Percentiles rank a stretch among this genome's conserved stretches.
Conservation (phyloP, 208 protist species). For the Entamoeba dispar region DNA sequence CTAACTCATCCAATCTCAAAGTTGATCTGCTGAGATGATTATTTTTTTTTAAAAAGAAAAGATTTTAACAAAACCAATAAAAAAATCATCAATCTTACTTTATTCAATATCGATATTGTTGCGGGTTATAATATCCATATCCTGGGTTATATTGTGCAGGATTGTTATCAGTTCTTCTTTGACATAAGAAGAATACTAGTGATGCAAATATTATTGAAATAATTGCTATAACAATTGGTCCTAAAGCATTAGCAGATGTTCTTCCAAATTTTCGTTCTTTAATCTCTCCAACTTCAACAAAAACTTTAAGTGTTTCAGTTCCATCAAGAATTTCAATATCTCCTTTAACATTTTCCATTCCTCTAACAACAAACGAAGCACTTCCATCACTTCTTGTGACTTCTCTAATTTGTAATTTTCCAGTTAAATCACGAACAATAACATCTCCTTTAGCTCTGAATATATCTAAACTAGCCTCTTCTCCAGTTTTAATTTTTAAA, state of each 20-base stretch:
- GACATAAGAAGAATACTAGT: not conserved
- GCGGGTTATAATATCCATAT: not conserved
- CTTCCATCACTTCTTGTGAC: not conserved
- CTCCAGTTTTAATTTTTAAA: not conserved
- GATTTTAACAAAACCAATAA: no score
- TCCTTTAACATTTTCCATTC: not conserved
- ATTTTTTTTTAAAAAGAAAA: no score
- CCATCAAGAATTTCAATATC: not conserved
- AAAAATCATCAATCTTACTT: no score
- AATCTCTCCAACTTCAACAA: not conserved
- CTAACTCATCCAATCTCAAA: no score
- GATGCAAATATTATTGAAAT: not conserved
- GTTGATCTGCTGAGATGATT: no score
- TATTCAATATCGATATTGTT: not conserved
- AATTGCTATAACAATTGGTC: not conserved
- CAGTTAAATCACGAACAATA: not conserved
- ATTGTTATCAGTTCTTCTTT: not conserved
- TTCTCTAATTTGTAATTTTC: not conserved
- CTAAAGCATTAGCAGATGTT: not conserved
- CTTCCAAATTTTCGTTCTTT: not conserved
- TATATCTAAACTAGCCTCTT: not conserved
- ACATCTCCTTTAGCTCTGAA: not conserved
- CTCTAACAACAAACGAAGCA: not conserved
- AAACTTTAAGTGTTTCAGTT: not conserved
- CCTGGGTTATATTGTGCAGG: not conserved